Evolutionary conservation across 225 moss, liverwort and hornwort genomes (phyloP), one percentile per base, ranked within the genome.

Genomic region (Anthoceros angustus): DNA sequence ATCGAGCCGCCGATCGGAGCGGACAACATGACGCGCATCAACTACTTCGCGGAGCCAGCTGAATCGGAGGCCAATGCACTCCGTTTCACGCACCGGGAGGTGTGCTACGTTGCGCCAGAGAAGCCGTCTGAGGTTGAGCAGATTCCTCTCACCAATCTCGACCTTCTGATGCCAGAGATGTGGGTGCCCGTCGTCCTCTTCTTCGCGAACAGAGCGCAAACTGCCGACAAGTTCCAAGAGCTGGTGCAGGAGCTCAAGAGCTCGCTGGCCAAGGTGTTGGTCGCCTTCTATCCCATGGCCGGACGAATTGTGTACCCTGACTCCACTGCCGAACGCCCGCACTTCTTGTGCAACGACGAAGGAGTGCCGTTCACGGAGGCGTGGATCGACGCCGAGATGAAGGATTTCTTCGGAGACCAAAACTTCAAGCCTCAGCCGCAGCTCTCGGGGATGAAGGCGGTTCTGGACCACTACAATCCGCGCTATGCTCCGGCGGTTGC

Each of bases 311-410:
- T 70, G 43, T 74, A 80, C 64, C 72, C 67, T 25, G 40, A 42
- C 6, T 68, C 77, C 20, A 62, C 43, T 0, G 69, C 72, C 42
- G 77, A 80, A 62, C 80, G 77, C 9, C 77, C 74, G 7, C 41
- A 69, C 43, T 8, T 74, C n/a, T 10, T 72, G 12, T 65, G 48
- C 45, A 70, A 74, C 42, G 77, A 77, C 49, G 2, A 16, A 7
- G 80, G 80, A 63, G 66, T 77, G 50, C 77, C 74, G 0, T 80
- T 77, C 72, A 46, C 72, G 4, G 77, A 80, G 61, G 70, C 77
- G 6, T 70, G 64, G 23, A 42, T 74, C 24, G 77, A 80, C 24
- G 43, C 39, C 18, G 62, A 60, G 2, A 70, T 80, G 77, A 38
- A 38, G 41, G 8, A 46, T 5, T 39, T 80, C 40, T 12, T 70